Conservation (phyloP, 768 basidiomycete genomes). For the Porpolomopsis calyptriformis region DNA sequence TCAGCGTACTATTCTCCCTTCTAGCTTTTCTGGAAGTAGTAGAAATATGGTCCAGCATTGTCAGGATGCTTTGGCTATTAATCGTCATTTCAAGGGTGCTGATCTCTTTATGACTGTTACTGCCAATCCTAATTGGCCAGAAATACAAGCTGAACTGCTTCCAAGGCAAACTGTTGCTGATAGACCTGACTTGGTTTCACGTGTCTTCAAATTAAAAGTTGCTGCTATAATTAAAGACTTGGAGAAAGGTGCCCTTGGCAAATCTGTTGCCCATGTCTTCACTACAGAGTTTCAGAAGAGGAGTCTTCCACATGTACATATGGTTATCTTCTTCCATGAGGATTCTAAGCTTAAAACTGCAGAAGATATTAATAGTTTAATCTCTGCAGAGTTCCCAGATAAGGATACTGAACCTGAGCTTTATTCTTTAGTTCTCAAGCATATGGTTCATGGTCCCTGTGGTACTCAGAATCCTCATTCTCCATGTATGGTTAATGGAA, state of each 20-base stretch:
- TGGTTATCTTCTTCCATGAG: conserved; percentile 32
- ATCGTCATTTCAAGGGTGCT: conserved; percentile 19
- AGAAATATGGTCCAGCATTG: conserved; percentile 32
- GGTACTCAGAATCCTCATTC: conserved; percentile 22
- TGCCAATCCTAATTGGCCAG: conserved; percentile 33
- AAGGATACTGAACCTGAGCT: conserved; percentile 21
- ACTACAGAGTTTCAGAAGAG: conserved; percentile 51
- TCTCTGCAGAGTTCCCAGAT: conserved; percentile 29
- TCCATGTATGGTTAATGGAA: conserved; percentile 31
- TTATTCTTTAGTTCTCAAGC: conserved; percentile 25
- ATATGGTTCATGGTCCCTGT: conserved; percentile 43
- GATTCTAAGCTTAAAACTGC: conserved; percentile 24
- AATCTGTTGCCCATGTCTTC: conserved; percentile 33
- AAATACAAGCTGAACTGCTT: conserved; percentile 26
- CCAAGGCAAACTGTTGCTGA: conserved; percentile 30
- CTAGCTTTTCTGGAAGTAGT: conserved; percentile 32
- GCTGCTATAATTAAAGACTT: conserved; percentile 27
- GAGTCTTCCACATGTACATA: conserved; percentile 45
- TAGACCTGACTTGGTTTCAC: conserved; percentile 35
- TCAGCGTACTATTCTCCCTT: conserved; percentile 27
- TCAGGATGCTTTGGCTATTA: conserved; percentile 37
- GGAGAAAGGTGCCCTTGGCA: conserved; percentile 31
- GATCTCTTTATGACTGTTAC: conserved; percentile 40
- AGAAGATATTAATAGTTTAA: conserved; percentile 27
- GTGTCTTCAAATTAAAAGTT: conserved; percentile 37